phyloP scores from a whole-genome alignment of 2,329 filamentous ascomycete genomes.

The Exutisphaerella laricina region DNA sequence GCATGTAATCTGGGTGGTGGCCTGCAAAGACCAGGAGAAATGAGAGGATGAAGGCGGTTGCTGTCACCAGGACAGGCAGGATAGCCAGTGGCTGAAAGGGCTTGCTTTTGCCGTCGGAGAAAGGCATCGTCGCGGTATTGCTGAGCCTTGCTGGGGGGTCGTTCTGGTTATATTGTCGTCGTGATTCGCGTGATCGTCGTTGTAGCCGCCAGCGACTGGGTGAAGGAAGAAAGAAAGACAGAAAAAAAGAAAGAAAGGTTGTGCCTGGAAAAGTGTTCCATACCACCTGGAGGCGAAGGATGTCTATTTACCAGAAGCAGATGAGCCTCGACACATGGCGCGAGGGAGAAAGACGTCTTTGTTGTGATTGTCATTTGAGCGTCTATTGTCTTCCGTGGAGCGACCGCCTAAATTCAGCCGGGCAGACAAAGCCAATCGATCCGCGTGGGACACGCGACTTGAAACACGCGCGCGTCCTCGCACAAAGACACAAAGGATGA shows the following conservation, averaged over 20 bases:
- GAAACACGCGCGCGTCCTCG: no score
- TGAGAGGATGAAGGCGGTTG: constrained; percentile 52
- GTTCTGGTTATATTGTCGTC: not conserved
- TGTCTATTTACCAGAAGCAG: not conserved
- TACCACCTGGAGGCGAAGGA: not conserved
- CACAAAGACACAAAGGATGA: no score
- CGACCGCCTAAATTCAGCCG: no score
- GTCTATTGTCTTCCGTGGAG: no score
- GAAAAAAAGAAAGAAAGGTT: not conserved
- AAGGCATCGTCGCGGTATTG: not conserved
- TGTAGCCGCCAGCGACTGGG: constrained; percentile 2
- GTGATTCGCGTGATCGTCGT: not conserved
- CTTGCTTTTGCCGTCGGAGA: constrained; percentile 3
- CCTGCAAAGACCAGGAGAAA: constrained; percentile 59
- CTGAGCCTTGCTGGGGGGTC: not conserved
- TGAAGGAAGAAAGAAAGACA: not conserved
- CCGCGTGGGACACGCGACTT: no score
- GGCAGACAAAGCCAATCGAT: no score
- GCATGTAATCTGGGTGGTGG: constrained; percentile 50
- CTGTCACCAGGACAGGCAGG: constrained; percentile 37
- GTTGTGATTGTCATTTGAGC: no score
- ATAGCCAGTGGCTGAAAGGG: constrained; percentile 19
- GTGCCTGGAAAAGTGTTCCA: not conserved
- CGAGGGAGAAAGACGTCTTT: not conserved
- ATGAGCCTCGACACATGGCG: not conserved